Evolutionary conservation across 169 alveolate species (phyloP).

Genomic region (Plasmodium vivax): DNA sequence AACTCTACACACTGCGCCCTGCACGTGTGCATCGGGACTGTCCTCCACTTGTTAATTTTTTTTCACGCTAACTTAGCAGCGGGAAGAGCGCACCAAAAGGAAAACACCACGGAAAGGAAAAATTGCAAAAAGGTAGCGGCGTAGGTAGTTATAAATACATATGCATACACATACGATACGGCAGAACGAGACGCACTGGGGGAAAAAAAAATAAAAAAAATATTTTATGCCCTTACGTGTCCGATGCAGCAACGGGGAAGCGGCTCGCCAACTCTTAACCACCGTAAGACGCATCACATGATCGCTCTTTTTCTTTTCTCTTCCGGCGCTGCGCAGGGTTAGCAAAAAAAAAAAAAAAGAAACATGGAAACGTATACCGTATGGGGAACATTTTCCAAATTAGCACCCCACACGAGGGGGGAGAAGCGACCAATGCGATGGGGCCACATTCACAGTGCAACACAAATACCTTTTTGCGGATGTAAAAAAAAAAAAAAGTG

Average conservation of each 20-base stretch:
- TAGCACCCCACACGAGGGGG: background rate
- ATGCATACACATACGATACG: background rate
- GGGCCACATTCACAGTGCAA: background rate
- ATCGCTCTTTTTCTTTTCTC: constrained; percentile 52
- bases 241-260: background rate
- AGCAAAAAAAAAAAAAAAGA: background rate
- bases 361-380: background rate
- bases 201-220: background rate
- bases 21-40: background rate
- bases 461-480: background rate
- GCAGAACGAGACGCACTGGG: background rate
- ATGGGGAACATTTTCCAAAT: background rate
- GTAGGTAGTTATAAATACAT: background rate
- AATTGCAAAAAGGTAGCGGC: background rate
- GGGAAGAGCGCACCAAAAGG: background rate
- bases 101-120: background rate
- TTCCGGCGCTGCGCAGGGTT: constrained; percentile 39
- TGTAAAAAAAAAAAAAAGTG: background rate
- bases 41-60: background rate
- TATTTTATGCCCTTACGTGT: background rate
- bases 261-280: background rate
- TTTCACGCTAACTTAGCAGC: background rate
- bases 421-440: background rate
- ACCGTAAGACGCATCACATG: background rate
- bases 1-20: background rate